Base-by-base conservation (phyloP, 2,329 filamentous ascomycete genomes). In the Didymella pomorum region DNA sequence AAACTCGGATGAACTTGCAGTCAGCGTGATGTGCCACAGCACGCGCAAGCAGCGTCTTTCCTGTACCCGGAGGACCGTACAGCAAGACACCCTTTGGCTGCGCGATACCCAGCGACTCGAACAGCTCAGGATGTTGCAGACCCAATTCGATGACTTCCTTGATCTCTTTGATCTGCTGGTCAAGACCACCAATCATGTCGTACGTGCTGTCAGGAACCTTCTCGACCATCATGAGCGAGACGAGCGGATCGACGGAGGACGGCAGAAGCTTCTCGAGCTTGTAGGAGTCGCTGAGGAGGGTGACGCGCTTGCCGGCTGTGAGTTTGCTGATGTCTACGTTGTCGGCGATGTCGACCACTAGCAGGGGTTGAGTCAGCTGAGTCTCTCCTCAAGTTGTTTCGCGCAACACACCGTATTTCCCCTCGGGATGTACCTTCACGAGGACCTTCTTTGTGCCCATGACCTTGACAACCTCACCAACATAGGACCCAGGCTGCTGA, bases 221-320 rank as follows among this genome's bases (percentile, higher is more conserved):
- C 78, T 99, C 95, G 51, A 99, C 95, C 95, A 99, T 99, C 95
- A 99, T 99, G 77, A 99, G 91, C 33, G 95, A 99, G 56, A 99
- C 95, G 58, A 99, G 90, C 35, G 95, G 95, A 76, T 99, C 95
- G 75, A 99, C 95, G 20, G 95, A 99, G 54, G 95, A 98, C 20
- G 95, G 95, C 10, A 99, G 88, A 82, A 98, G 96, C 84, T 97
- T 97, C 77, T 98, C 95, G 71, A 99, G 89, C 81, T 97, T 97
- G 86, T 99, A 99, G 67, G 92, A 94, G 79, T 99, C 95, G 71
- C 93, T 97, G 58, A 99, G 87, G 43, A 99, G 86, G 53, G 95
- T 97, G 64, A 99, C 95, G 69, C 95, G 93, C 84, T 99, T 99
- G 79, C 95, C 95, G 64, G 96, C 89, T 58, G 93, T 97, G 79